Percentiles rank a stretch among this genome's conserved stretches.
Evolutionary conservation across 345 rosid genomes (phyloP).

Genomic region (Iberis pinnata): DNA sequence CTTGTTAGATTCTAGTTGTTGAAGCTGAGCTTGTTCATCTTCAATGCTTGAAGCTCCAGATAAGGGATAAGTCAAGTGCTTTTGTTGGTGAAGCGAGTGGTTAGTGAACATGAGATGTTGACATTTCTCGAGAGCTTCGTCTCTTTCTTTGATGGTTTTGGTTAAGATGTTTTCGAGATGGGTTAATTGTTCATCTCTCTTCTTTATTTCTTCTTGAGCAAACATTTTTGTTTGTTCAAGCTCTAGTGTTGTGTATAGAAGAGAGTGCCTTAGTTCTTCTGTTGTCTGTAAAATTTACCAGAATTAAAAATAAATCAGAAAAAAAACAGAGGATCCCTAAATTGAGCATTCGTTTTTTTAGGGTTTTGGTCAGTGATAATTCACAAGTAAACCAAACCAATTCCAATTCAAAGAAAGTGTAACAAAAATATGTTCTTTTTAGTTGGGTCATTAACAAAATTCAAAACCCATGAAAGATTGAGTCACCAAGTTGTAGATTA

Average conservation of each 20-base stretch:
- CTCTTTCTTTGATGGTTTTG: conserved; percentile 52
- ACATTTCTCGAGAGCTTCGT: conserved; percentile 63
- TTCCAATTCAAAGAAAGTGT: not conserved
- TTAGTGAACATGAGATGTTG: conserved; percentile 51
- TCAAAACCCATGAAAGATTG: conserved; percentile 18
- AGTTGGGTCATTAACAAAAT: conserved; percentile 12
- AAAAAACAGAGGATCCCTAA: conserved; percentile 19
- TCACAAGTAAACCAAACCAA: not conserved
- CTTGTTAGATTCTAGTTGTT: conserved; percentile 54
- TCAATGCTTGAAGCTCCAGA: conserved; percentile 90
- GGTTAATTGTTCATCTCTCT: conserved; percentile 64
- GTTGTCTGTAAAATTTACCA: conserved; percentile 37
- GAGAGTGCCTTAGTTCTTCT: conserved; percentile 66
- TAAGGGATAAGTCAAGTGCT: conserved; percentile 42
- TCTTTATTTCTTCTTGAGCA: conserved; percentile 72
- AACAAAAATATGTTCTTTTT: not conserved
- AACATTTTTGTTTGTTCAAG: conserved; percentile 65
- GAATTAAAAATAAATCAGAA: not conserved
- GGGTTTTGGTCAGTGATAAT: not conserved
- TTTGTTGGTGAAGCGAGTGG: conserved; percentile 39
- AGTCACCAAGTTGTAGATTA: conserved; percentile 10
- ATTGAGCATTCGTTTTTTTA: too few species aligned
- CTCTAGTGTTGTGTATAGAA: conserved; percentile 60
- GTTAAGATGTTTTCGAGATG: conserved; percentile 40
- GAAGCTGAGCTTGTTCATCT: conserved; percentile 39